Evolutionary conservation across 2,329 filamentous ascomycete genomes (phyloP), one percentile per base, ranked within the genome.

Genomic region (Cladobotryum protrusum): DNA sequence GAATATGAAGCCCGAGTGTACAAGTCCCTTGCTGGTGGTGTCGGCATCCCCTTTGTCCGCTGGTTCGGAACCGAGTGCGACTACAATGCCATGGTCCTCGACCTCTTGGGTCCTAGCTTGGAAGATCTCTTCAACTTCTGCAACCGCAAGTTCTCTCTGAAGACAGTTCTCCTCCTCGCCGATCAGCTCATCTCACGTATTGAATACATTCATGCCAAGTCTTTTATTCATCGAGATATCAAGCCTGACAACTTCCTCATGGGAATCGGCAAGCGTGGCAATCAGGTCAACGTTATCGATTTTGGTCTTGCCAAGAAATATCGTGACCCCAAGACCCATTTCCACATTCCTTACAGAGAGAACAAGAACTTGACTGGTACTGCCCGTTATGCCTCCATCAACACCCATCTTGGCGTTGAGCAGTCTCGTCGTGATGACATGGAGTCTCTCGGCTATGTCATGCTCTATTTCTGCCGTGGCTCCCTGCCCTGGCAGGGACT

Each of bases 41-140:
- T 97, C 61, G 93, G 93, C 54, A 99, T 99, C 59, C 93, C 93
- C 43, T 97, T 97, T 66, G 93, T 99, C 67, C 90, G 92, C 73
- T 99, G 93, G 93, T 99, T 97, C 72, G 93, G 93, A 61, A 97
- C 92, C 54, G 93, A 99, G 75, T 97, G 92, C 73, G 93, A 97
- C 76, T 97, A 99, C 83, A 97, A 99, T 74, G 93, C 93, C 70
- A 97, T 99, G 93, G 93, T 99, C 47, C 83, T 97, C 58, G 93
- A 99, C 66, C 85, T 99, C 20, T 87, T 99, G 52, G 93, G 93
- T 36, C 93, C 93, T 59, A 93, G 87, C 65, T 75, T 99, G 72
- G 93, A 99, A 74, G 93, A 99, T 68, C 81, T 99, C 33, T 99
- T 99, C 88, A 97, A 99, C 82, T 97, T 97, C 73, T 99, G 93